Evolutionary conservation across 1,284 basidiomycete species (phyloP), one percentile per base, ranked within the genome.

Genomic region (Omphalotus olearius): DNA sequence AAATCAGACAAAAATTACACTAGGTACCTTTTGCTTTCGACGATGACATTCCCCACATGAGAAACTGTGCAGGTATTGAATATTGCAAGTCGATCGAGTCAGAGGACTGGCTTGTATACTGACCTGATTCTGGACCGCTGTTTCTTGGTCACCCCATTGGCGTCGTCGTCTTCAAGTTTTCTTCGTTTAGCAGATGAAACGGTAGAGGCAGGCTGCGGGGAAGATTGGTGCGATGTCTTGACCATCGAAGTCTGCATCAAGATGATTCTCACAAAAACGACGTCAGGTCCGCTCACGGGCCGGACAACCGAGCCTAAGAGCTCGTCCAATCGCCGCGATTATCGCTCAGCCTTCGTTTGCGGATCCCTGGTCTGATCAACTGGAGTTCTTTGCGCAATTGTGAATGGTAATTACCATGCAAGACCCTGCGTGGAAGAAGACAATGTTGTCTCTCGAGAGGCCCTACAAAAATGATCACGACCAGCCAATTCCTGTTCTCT

Each of bases 21-120:
- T 14, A 16, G 33, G 48, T 45, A 42, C 88, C 79, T 90, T 90
- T 68, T 91, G 88, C 64, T 91, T 91, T 54, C 88, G 74, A 25
- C 88, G 80, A 71, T 91, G 88, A 57, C 88, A 91, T 70, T 91
- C 88, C 33, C 88, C 87, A 55, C 88, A 91, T n/a, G 88, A 90
- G 59, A 89, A 91, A 65, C 88, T 90, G 61, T 44, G 40, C 47
- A 25, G 33, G 20, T 40, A 50, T 45, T 45, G 39, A 49, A 36
- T 42, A 33, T 42, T 13, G 9, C 17, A 30, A 16, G 14, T 17
- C 9, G 40, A 40, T 33, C 18, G 40, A 36, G 37, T 13, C 18
- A 11, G 23, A 54, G n/a, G 43, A 48, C 39, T 18, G 26, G 40
- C 18, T 45, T 33, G 33, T 20, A n/a, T 51, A 40, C 52, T 57